A percentile compares a stretch with the other conserved stretches of the same genome.
These are phyloP conservation scores for Alternaria sp. DNA, from an alignment of 2,329 filamentous ascomycete species.

Conservation along the genomic window DNA sequence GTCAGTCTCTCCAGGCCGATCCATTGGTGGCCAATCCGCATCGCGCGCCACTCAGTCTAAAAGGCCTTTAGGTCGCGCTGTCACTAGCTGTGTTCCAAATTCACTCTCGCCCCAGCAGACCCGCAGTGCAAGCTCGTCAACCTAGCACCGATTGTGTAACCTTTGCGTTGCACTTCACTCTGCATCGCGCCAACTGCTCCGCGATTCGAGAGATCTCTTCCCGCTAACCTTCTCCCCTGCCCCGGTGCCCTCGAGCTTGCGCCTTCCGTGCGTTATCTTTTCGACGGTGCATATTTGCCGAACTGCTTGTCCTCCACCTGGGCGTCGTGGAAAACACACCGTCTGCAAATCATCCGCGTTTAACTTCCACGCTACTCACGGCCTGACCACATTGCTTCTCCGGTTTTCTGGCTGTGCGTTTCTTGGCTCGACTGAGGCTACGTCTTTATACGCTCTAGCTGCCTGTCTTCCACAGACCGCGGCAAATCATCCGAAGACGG, in stretches of 20 bases:
- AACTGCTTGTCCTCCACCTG: conserved; percentile 49
- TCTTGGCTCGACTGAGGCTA: conserved; percentile 41
- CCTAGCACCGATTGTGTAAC: conserved; percentile 49
- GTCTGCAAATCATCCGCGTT: conserved; percentile 60
- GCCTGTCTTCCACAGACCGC: conserved; percentile 43
- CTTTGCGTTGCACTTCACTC: conserved; percentile 45
- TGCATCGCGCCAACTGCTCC: conserved; percentile 46
- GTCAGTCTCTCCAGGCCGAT: conserved; percentile 33
- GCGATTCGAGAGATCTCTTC: conserved; percentile 44
- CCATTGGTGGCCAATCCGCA: conserved; percentile 49
- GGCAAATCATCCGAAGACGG: conserved; percentile 50
- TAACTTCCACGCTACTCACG: conserved; percentile 55
- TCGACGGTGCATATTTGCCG: conserved; percentile 52
- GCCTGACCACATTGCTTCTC: conserved; percentile 47
- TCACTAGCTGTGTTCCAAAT: conserved; percentile 46
- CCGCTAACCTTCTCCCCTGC: conserved; percentile 36
- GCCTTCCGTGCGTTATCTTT: conserved; percentile 51
- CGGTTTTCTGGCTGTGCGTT: conserved; percentile 48
- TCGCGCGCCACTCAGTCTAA: conserved; percentile 45
- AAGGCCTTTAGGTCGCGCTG: conserved; percentile 38
- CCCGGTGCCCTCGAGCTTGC: conserved; percentile 45
- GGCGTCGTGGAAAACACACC: conserved; percentile 49
- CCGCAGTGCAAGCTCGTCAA: conserved; percentile 41
- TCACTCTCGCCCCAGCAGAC: conserved; percentile 33
- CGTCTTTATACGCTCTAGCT: conserved; percentile 32